Percentiles rank a stretch among this genome's conserved stretches.
Conservation (phyloP, 176 grass and related monocot species). For the Olyra latifolia region DNA sequence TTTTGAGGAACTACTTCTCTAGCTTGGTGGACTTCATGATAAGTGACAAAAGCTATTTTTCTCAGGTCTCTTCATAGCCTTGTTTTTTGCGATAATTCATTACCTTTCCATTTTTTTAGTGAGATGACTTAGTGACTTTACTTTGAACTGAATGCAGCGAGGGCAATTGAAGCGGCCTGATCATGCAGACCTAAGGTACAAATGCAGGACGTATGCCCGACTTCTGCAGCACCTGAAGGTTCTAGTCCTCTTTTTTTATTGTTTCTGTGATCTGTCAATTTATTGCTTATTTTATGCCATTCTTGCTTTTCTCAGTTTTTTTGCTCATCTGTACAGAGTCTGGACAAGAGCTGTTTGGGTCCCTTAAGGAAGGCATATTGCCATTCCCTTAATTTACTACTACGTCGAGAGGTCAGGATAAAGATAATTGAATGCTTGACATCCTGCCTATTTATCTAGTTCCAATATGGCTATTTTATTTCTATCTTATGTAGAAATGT, state of each 20-base stretch:
- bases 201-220: constrained; percentile 97
- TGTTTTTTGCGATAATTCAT: constrained; percentile 13
- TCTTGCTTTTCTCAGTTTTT: constrained; percentile 33
- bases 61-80: constrained; percentile 61
- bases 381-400: constrained; percentile 92
- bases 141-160: constrained; percentile 64
- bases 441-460: constrained; percentile 18
- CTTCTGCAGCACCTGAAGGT: constrained; percentile 99
- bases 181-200: constrained; percentile 97
- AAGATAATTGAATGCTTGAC: constrained; percentile 7
- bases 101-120: constrained; percentile 23
- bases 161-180: constrained; percentile 96
- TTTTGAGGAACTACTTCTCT: constrained; percentile 93
- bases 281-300: constrained; percentile 18
- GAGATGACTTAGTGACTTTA: constrained; percentile 37
- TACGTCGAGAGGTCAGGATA: constrained; percentile 88
- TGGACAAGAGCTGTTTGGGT: constrained; percentile 89
- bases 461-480: neutral
- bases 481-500: neutral
- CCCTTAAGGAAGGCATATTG: constrained; percentile 96
- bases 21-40: constrained; percentile 99
- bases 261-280: constrained; percentile 9
- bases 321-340: constrained; percentile 64
- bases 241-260: constrained; percentile 29
- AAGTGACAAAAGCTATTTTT: constrained; percentile 97